A percentile compares a stretch with the other conserved stretches of the same genome.
Conservation (phyloP, 1,139 yeast genomes). For the Saccharomyces hybrid region DNA sequence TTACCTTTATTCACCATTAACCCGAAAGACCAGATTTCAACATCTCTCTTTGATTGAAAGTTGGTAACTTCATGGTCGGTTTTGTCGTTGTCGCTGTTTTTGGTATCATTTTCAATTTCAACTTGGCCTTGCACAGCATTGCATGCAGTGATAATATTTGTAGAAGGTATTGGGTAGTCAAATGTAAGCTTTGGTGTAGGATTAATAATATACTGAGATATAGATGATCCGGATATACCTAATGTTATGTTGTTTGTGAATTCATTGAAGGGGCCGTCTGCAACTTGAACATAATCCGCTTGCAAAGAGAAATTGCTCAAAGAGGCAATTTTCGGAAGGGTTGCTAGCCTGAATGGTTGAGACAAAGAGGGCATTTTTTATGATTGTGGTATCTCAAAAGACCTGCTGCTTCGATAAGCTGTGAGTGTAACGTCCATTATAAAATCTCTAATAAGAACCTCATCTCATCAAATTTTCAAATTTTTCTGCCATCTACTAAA, state of each 20-base stretch:
- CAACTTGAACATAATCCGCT: constrained; percentile 22
- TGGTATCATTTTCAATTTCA: neutral
- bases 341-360: constrained; percentile 31
- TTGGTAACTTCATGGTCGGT: constrained; percentile 2
- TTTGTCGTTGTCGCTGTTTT: neutral
- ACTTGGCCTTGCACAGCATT: constrained; percentile 11
- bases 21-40: constrained; percentile 5
- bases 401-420: neutral
- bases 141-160: constrained; percentile 30
- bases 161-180: constrained; percentile 31
- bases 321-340: constrained; percentile 30
- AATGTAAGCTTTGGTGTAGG: constrained; percentile 69
- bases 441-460: constrained; percentile 2
- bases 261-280: constrained; percentile 23
- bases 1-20: constrained; percentile 2
- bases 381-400: neutral
- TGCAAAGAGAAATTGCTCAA: constrained; percentile 24
- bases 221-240: constrained; percentile 70
- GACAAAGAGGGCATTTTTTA: constrained; percentile 27
- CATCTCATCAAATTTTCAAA: constrained; percentile 12
- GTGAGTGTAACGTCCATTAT: neutral
- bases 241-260: constrained; percentile 37
- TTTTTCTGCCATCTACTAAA: constrained; percentile 1
- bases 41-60: constrained; percentile 2
- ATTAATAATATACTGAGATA: constrained; percentile 61